Evolutionary conservation across 305 asterid genomes (phyloP), one percentile per base, ranked within the genome.

Genomic region (Stenogyne calaminthoides): DNA sequence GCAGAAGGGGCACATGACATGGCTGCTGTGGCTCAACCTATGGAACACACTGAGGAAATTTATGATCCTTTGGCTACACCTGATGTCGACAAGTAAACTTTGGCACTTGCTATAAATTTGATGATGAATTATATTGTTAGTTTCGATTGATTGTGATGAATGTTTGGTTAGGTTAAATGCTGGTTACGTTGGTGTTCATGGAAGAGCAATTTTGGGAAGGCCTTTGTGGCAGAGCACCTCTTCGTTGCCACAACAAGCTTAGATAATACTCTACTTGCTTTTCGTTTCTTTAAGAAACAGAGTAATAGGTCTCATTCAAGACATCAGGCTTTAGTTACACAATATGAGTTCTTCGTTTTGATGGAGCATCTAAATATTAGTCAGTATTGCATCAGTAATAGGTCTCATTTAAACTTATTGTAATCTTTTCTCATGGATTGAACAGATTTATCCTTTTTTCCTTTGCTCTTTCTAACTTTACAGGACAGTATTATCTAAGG

Each of bases 11-110:
- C 82, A 76, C 93, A 80, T 66, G 99, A 94, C 71, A 81, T 85
- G 80, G 73, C 86, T 10, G 80, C 86, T 44, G 84, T 78, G 60
- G 81, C 84, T 66, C 87, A 88, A 64, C 79, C 85, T n/a, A 55
- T 80, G 73, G 97, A 95, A 77, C 96, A 84, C 36, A 77, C 89
- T 20, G 97, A 95, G 63, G 98, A 90, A 75, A 69, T 75, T 34
- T 83, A 81, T 40, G 97, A 92, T 82, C 98, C 98, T 71, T 78
- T 90, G 91, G 92, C 92, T 37, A 64, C 90, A 69, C 97, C 96
- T 1, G 92, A 88, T 25, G 97, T 91, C 61, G 92, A 92, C 90
- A 89, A 89, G 97, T 90, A 90, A 76, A 63, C 37, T 49, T 18
- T 46, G 4, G n/a, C 32, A 46, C 32, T 15, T 49, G 4, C 54